Conservation (phyloP, 768 basidiomycete genomes). For the Calocybe cyanea region DNA sequence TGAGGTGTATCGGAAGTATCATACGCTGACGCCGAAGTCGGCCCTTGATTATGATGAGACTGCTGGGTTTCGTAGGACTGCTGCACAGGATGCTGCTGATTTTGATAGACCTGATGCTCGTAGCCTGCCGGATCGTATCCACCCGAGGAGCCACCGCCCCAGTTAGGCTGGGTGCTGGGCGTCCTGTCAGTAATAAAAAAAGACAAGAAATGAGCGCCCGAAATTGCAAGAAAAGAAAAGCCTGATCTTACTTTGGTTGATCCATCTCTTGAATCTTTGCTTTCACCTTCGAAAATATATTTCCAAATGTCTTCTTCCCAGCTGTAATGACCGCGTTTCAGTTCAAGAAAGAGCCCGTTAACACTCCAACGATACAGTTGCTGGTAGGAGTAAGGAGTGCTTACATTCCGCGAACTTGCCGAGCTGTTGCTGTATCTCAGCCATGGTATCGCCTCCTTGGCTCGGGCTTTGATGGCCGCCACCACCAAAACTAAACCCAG, state of each 20-base stretch:
- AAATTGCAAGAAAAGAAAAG: neutral
- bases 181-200: slow-evolving; percentile 2
- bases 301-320: slow-evolving; percentile 76
- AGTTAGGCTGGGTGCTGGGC: slow-evolving; percentile 8
- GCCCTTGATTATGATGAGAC: slow-evolving; percentile 19
- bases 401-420: slow-evolving; percentile 75
- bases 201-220: neutral
- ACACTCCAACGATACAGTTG: neutral
- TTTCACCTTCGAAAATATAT: slow-evolving; percentile 71
- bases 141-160: slow-evolving; percentile 4
- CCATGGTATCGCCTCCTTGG: slow-evolving; percentile 41
- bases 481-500: slow-evolving; percentile 17
- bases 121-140: slow-evolving; percentile 10
- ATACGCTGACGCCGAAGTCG: slow-evolving; percentile 28
- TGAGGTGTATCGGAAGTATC: slow-evolving; percentile 1
- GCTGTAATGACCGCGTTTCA: slow-evolving; percentile 29
- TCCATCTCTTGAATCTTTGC: slow-evolving; percentile 84
- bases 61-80: slow-evolving; percentile 9
- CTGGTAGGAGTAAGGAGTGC: slow-evolving; percentile 29
- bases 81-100: neutral
- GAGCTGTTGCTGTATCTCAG: slow-evolving; percentile 73
- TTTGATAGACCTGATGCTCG: slow-evolving; percentile 10
- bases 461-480: neutral
- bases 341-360: too few relatives aligned
- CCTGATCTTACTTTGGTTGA: slow-evolving; percentile 36